phyloP scores from a whole-genome alignment of 2,329 filamentous ascomycete species.

The Nigrospora oryzae region DNA sequence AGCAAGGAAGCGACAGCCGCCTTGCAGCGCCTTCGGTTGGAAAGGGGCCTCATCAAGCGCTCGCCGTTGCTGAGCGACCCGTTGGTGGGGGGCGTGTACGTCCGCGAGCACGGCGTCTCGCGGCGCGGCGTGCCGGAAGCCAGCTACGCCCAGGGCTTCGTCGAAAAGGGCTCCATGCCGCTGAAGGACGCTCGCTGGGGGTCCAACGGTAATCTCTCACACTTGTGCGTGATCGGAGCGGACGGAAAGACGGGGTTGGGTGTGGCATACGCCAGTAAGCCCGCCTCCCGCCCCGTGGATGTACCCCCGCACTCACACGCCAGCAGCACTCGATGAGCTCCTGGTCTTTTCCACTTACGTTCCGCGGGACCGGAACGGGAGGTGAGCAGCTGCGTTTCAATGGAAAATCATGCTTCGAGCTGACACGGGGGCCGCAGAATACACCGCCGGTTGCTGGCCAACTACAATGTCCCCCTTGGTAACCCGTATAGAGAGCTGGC shows the following conservation, averaged over 20 bases:
- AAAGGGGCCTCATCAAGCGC: constrained; percentile 29
- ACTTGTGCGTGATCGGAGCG: constrained; percentile 29
- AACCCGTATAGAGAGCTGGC: constrained; percentile 21
- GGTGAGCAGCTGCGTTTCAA: constrained; percentile 16
- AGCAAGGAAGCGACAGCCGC: constrained; percentile 25
- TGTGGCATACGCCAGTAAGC: constrained; percentile 35
- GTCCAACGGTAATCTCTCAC: constrained; percentile 24
- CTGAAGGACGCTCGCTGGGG: constrained; percentile 18
- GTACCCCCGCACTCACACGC: background rate
- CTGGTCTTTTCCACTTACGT: constrained; percentile 28
- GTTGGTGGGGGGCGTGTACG: constrained; percentile 22
- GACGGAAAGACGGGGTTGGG: constrained; percentile 31
- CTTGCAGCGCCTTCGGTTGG: constrained; percentile 16
- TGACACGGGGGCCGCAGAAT: constrained; percentile 8
- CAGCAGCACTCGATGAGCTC: background rate
- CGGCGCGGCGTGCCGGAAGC: constrained; percentile 19
- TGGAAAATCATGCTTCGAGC: background rate
- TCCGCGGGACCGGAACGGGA: constrained; percentile 31
- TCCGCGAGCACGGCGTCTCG: constrained; percentile 22
- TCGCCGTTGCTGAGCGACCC: constrained; percentile 19
- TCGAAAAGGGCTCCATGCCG: constrained; percentile 29
- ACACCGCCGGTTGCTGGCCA: constrained; percentile 9
- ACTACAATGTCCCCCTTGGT: constrained; percentile 8
- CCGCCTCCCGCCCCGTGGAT: background rate
- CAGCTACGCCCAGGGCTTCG: constrained; percentile 29